Conservation (phyloP, 78 protist species). For the Diacronema lutheri region DNA sequence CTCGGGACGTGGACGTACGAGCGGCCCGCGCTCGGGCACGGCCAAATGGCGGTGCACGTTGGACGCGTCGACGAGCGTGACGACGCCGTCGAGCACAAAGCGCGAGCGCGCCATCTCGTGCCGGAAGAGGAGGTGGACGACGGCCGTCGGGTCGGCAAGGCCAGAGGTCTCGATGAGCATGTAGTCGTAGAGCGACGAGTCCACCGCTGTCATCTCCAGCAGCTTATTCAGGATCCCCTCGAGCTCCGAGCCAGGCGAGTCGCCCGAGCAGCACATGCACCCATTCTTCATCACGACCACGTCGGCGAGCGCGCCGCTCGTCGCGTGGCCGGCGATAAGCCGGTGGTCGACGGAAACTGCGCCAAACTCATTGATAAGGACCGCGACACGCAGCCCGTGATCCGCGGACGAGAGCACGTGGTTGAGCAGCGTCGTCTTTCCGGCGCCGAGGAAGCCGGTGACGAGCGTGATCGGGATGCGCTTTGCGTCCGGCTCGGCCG, state of each 20-base stretch:
- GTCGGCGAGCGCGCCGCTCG: neutral
- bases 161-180: slow-evolving; percentile 48
- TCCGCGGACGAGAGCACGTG: slow-evolving; percentile 52
- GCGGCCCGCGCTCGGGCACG: neutral
- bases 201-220: neutral
- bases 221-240: slow-evolving; percentile 42
- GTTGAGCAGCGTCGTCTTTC: slow-evolving; percentile 79
- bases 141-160: slow-evolving; percentile 19
- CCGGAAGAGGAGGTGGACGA: neutral
- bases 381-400: slow-evolving; percentile 35
- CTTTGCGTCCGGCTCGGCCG: neutral
- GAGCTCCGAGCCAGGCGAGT: slow-evolving; percentile 36
- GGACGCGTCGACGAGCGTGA: slow-evolving; percentile 5
- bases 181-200: neutral
- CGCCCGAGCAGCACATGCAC: slow-evolving; percentile 47
- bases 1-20: neutral
- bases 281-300: slow-evolving; percentile 41
- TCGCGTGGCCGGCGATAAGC: neutral
- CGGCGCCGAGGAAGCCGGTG: slow-evolving; percentile 69
- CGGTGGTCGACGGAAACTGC: slow-evolving; percentile 25
- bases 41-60: neutral
- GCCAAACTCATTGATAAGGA: slow-evolving; percentile 31
- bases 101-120: neutral
- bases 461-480: slow-evolving; percentile 38
- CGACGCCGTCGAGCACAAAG: neutral